Percentiles rank a stretch among this genome's conserved stretches.
Conservation (phyloP, 768 basidiomycete species). For the Kwoniella heveanensis region DNA sequence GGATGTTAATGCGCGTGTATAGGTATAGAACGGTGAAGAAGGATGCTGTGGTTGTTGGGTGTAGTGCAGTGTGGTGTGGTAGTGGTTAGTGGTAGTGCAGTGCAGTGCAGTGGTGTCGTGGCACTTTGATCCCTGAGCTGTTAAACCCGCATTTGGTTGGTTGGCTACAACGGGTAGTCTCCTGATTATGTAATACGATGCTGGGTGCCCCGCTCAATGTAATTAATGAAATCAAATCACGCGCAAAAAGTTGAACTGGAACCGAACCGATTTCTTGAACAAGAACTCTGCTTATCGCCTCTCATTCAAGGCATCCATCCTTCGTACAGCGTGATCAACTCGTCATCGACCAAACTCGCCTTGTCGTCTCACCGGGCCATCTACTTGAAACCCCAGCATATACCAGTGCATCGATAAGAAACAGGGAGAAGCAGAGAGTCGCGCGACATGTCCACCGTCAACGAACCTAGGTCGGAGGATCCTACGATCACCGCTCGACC, state of each 20-base stretch:
- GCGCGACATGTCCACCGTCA: conserved; percentile 11
- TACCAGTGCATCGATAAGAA: too few species aligned
- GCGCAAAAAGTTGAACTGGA: conserved; percentile 1
- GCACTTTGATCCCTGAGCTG: conserved; percentile 1
- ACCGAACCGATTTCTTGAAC: not conserved
- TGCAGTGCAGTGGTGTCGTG: conserved; percentile 5
- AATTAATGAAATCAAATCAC: not conserved
- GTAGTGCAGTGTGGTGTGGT: conserved; percentile 6
- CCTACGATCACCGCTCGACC: conserved; percentile 33
- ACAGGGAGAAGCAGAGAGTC: not conserved
- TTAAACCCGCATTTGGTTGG: conserved; percentile 5
- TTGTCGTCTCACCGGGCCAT: too few species aligned
- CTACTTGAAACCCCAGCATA: too few species aligned
- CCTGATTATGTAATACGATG: not conserved
- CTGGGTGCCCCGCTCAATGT: conserved; percentile 8
- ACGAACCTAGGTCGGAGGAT: conserved; percentile 17
- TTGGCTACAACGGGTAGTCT: not conserved
- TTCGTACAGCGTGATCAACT: not conserved
- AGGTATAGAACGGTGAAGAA: conserved; percentile 5
- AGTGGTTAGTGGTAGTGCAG: conserved; percentile 5
- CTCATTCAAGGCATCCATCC: not conserved
- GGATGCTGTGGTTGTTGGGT: not conserved
- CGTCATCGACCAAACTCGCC: too few species aligned
- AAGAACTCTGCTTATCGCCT: not conserved
- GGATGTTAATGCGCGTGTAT: conserved; percentile 4